Evolutionary conservation across 108 stramenopile genomes (phyloP).

Genomic region (Skeletonema marinoi): DNA sequence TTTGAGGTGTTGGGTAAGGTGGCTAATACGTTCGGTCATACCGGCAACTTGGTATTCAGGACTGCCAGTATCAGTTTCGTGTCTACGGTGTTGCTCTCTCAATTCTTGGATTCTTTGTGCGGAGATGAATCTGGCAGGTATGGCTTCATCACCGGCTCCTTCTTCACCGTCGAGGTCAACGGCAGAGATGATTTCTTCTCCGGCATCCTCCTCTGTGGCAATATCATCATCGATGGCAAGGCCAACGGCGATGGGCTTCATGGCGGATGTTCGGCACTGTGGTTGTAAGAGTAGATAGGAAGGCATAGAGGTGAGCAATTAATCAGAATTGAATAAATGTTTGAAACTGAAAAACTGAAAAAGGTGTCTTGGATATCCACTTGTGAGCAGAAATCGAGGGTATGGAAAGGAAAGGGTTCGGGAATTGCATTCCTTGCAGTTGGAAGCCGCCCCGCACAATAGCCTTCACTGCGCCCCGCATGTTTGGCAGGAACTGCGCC

Average conservation of each 20-base stretch:
- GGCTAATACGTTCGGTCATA: slow-evolving; percentile 93
- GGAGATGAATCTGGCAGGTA: slow-evolving; percentile 55
- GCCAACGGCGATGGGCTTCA: slow-evolving; percentile 23
- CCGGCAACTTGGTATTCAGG: slow-evolving; percentile 94
- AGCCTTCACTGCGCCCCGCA: background rate
- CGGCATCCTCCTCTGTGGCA: slow-evolving; percentile 47
- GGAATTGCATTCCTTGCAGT: background rate
- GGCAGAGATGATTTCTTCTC: slow-evolving; percentile 62
- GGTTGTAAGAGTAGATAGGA: background rate
- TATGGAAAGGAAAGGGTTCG: background rate
- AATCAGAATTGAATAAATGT: background rate
- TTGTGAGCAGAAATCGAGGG: background rate
- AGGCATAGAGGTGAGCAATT: background rate
- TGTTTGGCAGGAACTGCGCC: background rate
- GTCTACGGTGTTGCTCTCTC: slow-evolving; percentile 66
- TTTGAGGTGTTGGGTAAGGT: slow-evolving; percentile 92
- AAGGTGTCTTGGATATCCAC: background rate
- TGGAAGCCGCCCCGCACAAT: background rate
- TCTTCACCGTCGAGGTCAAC: slow-evolving; percentile 61
- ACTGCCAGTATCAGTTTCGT: slow-evolving; percentile 89
- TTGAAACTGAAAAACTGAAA: background rate
- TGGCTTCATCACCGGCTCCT: slow-evolving; percentile 53
- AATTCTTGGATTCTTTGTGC: slow-evolving; percentile 65
- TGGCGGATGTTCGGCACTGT: slow-evolving; percentile 10
- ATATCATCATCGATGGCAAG: slow-evolving; percentile 27